Evolutionary conservation across 768 basidiomycete genomes (phyloP).

Genomic region (Mycena pura): DNA sequence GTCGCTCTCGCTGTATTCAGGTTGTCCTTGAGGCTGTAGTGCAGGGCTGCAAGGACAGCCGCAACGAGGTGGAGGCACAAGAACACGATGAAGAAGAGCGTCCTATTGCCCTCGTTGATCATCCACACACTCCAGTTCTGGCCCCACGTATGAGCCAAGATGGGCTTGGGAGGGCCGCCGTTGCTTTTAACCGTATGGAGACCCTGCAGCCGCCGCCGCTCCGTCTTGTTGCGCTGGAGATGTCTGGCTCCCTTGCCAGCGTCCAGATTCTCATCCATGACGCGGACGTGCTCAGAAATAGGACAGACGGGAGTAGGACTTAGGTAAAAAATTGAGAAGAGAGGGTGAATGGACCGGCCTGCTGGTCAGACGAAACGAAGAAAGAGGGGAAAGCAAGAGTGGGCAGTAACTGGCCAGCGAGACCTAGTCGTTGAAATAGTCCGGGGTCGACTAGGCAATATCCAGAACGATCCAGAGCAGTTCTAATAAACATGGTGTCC

Average conservation of each 20-base stretch:
- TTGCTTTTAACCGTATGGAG: constrained; percentile 60
- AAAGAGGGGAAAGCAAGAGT: background rate
- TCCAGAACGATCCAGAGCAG: constrained; percentile 23
- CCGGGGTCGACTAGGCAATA: constrained; percentile 12
- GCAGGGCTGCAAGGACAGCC: constrained; percentile 73
- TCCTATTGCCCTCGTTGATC: constrained; percentile 89
- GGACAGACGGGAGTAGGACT: constrained; percentile 6
- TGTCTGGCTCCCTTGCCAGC: constrained; percentile 47
- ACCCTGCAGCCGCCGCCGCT: constrained; percentile 83
- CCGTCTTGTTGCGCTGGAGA: constrained; percentile 86
- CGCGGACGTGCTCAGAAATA: constrained; percentile 57
- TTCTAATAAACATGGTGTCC: constrained; percentile 8
- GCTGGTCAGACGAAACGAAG: constrained; percentile 9
- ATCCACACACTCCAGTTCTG: constrained; percentile 79
- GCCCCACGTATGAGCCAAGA: constrained; percentile 41
- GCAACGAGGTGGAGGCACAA: constrained; percentile 83
- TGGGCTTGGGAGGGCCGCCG: constrained; percentile 34
- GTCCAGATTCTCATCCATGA: constrained; percentile 39
- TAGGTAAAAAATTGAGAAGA: constrained; percentile 7
- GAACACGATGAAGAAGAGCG: constrained; percentile 82
- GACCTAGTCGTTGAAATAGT: constrained; percentile 2
- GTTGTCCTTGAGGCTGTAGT: constrained; percentile 86
- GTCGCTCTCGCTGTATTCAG: constrained; percentile 63
- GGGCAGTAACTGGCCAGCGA: background rate
- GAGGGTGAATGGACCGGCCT: constrained; percentile 20